Evolutionary conservation across 2,329 filamentous ascomycete genomes (phyloP).

Genomic region (Elsinoe fawcettii): DNA sequence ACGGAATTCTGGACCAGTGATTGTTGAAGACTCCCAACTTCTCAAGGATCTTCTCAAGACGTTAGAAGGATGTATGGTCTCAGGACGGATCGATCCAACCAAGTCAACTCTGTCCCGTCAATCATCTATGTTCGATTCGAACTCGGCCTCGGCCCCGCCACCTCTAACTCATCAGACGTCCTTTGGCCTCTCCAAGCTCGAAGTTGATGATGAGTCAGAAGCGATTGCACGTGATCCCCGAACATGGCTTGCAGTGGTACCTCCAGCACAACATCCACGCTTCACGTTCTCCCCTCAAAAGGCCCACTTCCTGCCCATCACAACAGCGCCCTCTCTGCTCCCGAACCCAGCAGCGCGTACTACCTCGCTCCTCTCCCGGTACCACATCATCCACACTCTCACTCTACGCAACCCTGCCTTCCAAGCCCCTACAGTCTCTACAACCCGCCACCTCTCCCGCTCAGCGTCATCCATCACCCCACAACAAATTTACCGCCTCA

Average conservation of each 20-base stretch:
- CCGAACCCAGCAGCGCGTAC: constrained; percentile 77
- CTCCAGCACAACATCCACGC: constrained; percentile 78
- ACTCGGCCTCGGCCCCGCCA: constrained; percentile 14
- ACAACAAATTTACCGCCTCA: constrained; percentile 74
- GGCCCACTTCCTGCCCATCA: constrained; percentile 76
- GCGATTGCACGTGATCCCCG: constrained; percentile 62
- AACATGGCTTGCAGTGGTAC: constrained; percentile 75
- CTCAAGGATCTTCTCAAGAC: constrained; percentile 76
- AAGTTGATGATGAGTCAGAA: constrained; percentile 49
- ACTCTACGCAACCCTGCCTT: constrained; percentile 90
- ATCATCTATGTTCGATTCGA: constrained; percentile 46
- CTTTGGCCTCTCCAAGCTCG: constrained; percentile 48
- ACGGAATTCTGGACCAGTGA: constrained; percentile 75
- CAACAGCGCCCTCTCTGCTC: constrained; percentile 42
- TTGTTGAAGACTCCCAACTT: constrained; percentile 69
- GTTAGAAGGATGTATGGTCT: constrained; percentile 79
- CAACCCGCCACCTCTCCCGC: constrained; percentile 46
- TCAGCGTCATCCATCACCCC: constrained; percentile 49
- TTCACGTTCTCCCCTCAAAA: constrained; percentile 68
- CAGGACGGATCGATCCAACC: constrained; percentile 59
- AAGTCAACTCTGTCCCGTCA: constrained; percentile 52
- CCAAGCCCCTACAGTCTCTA: constrained; percentile 68
- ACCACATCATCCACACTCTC: constrained; percentile 85
- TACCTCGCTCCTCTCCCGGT: constrained; percentile 76
- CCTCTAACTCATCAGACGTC: constrained; percentile 39